Conservation (phyloP, 192 early-diverging fungal species). For the Coemansia umbellata region DNA sequence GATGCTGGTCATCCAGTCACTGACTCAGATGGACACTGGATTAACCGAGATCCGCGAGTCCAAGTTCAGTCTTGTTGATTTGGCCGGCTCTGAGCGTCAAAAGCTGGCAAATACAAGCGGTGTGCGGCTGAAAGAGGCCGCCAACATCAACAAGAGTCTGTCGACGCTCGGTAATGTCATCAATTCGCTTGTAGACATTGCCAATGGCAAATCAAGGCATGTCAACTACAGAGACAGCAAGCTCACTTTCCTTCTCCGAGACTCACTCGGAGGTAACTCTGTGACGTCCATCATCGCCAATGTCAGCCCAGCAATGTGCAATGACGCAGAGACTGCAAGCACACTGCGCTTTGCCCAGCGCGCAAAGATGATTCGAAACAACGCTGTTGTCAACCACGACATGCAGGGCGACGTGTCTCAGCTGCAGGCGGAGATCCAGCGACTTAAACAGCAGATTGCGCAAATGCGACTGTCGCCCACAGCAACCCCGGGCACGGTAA, state of each 20-base stretch:
- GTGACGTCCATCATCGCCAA: slow-evolving; percentile 67
- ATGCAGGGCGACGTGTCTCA: slow-evolving; percentile 63
- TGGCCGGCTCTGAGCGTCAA: slow-evolving; percentile 74
- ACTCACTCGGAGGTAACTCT: slow-evolving; percentile 68
- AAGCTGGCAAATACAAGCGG: slow-evolving; percentile 62
- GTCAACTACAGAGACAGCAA: slow-evolving; percentile 69
- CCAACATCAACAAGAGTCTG: slow-evolving; percentile 80
- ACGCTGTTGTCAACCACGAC: slow-evolving; percentile 66
- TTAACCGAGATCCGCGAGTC: slow-evolving; percentile 60
- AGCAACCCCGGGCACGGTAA: not conserved
- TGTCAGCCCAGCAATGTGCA: slow-evolving; percentile 52
- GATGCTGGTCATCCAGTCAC: slow-evolving; percentile 71
- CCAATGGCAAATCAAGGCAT: slow-evolving; percentile 56
- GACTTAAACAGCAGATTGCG: slow-evolving; percentile 50
- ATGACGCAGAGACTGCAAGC: slow-evolving; percentile 59
- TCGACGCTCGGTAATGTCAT: slow-evolving; percentile 79
- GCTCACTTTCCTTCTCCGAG: slow-evolving; percentile 63
- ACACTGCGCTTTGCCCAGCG: slow-evolving; percentile 66
- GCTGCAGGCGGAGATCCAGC: slow-evolving; percentile 58
- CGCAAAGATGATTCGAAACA: slow-evolving; percentile 70
- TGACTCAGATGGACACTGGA: slow-evolving; percentile 49
- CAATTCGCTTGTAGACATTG: slow-evolving; percentile 69
- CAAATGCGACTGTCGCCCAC: slow-evolving; percentile 6
- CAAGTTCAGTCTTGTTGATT: slow-evolving; percentile 74
- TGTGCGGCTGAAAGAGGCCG: slow-evolving; percentile 69